Base-by-base conservation (phyloP, 345 rosid genomes). In the Aegle marmelos region DNA sequence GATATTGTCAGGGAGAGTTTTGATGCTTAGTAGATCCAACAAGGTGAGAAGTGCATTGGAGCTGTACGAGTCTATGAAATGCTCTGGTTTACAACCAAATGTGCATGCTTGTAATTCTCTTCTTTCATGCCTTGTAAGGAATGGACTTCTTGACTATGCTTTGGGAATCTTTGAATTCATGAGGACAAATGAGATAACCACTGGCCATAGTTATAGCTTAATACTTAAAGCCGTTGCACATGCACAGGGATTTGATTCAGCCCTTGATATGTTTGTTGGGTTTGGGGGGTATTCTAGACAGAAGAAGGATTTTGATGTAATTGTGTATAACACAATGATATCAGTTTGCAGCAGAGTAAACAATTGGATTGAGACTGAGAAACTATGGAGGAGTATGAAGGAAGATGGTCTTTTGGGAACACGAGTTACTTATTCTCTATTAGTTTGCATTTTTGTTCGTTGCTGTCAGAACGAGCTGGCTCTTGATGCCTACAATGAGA, bases 321-420 rank as follows among this genome's bases (percentile, higher is more conserved):
- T 91, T 86, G 87, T 93, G 28, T 95, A 92, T 65, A 95, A 95
- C 80, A 95, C 98, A 0, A 82, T 84, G 74, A 83, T 95, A 77
- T 90, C 97, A 14, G 74, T 93, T 22, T 90, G 94, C 85, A 94
- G 91, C 9, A 84, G 84, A 84, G 74, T 74, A 31, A 81, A 87
- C 34, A 82, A 91, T 22, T 88, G 91, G 91, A 28, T 68, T 66
- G 87, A 87, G 79, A 70, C 92, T 6, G 83, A 89, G 87, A 91
- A 88, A 72, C 53, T 91, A 50, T 93, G 97, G 98, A 83, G 78
- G 80, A 82, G 83, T 30, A 85, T 93, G 92, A 88, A 68, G 79
- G 84, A 75, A 70, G 87, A 89, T 77, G 94, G 93, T 53, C 79
- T 54, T n/a, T 66, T 61, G 13, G 97, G 97, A 76, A 90, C 93